Percentiles rank a stretch among this genome's conserved stretches.
Conservation (phyloP, 176 grass and related monocot genomes). For the Triticum dicoccoides region DNA sequence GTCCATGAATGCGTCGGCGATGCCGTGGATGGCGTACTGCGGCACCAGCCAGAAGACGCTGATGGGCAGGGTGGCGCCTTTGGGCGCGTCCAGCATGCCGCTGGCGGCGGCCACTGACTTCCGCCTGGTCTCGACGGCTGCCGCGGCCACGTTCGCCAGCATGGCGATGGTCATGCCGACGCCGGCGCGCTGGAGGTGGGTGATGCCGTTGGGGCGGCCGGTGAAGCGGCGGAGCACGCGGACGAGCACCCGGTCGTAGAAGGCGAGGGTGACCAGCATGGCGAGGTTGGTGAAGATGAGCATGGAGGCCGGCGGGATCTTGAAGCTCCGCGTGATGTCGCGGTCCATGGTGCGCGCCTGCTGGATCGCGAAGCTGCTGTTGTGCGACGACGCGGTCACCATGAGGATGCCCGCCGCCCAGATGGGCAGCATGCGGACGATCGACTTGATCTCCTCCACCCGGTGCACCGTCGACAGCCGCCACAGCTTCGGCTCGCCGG, state of each 20-base stretch:
- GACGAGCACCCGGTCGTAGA: conserved; percentile 77
- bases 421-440: conserved; percentile 75
- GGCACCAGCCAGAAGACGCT: conserved; percentile 91
- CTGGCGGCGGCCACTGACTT: conserved; percentile 41
- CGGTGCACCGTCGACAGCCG: conserved; percentile 77
- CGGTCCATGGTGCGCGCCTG: conserved; percentile 81
- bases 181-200: conserved; percentile 74
- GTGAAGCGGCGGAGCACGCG: conserved; percentile 51
- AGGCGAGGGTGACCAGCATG: conserved; percentile 41
- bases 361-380: conserved; percentile 43
- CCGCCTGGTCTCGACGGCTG: conserved; percentile 55
- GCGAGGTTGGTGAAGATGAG: conserved; percentile 43
- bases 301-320: conserved; percentile 63
- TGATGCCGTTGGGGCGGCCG: conserved; percentile 57
- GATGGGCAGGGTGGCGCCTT: conserved; percentile 40
- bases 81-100: conserved; percentile 45
- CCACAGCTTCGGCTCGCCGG: conserved; percentile 64
- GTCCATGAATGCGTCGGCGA: conserved; percentile 76
- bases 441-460: conserved; percentile 86
- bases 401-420: conserved; percentile 70
- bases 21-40: conserved; percentile 70
- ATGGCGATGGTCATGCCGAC: conserved; percentile 66
- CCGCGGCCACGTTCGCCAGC: conserved; percentile 55
- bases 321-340: conserved; percentile 30
- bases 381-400: conserved; percentile 64